Percentiles rank a stretch among this genome's conserved stretches.
Evolutionary conservation across 441 rosid species (phyloP).

Genomic region (Dalechampia spathulata): DNA sequence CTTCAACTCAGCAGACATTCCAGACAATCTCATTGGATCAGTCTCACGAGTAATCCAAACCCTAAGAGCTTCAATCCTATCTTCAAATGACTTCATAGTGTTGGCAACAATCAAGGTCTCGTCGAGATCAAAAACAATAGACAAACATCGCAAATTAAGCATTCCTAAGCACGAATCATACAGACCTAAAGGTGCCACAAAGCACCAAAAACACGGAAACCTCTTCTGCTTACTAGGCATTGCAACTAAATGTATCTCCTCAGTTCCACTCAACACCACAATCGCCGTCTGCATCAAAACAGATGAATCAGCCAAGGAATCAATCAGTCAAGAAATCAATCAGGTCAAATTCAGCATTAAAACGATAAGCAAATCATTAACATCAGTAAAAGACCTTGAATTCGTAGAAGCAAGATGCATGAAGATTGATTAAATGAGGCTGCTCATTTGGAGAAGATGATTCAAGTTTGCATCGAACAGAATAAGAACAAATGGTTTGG

Average conservation of each 20-base stretch:
- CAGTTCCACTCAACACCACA: slow-evolving; percentile 70
- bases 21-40: slow-evolving; percentile 54
- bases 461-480: slow-evolving; percentile 91
- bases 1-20: slow-evolving; percentile 76
- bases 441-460: slow-evolving; percentile 55
- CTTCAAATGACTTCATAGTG: slow-evolving; percentile 95
- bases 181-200: slow-evolving; percentile 60
- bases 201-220: slow-evolving; percentile 99
- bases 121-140: slow-evolving; percentile 93
- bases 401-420: slow-evolving; percentile 84
- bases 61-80: slow-evolving; percentile 68
- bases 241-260: slow-evolving; percentile 94
- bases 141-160: slow-evolving; percentile 78
- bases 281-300: slow-evolving; percentile 93
- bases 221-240: slow-evolving; percentile 98
- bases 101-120: slow-evolving; percentile 97
- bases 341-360: not conserved
- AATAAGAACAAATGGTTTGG: slow-evolving; percentile 69
- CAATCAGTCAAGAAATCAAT: not conserved
- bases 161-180: slow-evolving; percentile 71
- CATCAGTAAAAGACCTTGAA: slow-evolving; percentile 40
- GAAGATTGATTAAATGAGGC: slow-evolving; percentile 68
- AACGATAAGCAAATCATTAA: not conserved
- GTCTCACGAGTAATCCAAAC: slow-evolving; percentile 73
- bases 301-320: slow-evolving; percentile 2